Conservation (phyloP, 441 rosid species). For the Sinapis alba region DNA sequence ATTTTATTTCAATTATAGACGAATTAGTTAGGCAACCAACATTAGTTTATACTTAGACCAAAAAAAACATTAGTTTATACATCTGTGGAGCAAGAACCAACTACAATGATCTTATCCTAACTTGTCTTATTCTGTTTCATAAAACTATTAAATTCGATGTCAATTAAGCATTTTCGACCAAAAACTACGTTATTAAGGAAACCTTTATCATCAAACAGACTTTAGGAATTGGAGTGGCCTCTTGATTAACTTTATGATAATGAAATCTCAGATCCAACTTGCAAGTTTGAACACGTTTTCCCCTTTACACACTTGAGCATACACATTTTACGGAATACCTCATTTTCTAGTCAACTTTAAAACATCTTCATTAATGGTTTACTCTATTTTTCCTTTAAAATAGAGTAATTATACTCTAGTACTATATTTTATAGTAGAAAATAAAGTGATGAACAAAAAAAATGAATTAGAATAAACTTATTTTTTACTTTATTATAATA, state of each 20-base stretch:
- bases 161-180: neutral
- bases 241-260: neutral
- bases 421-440: no score
- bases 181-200: neutral
- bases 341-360: neutral
- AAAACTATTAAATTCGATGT: neutral
- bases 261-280: neutral
- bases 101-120: constrained; percentile 1
- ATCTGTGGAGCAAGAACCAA: constrained; percentile 7
- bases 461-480: no score
- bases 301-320: neutral
- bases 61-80: neutral
- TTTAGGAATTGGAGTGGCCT: neutral
- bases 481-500: no score
- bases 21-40: constrained; percentile 20
- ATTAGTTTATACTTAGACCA: neutral
- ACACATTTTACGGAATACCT: neutral
- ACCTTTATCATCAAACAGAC: neutral
- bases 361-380: no score
- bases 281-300: neutral
- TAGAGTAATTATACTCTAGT: no score
- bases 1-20: neutral
- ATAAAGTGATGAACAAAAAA: no score
- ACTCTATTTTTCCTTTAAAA: no score
- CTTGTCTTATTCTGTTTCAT: neutral